These are phyloP conservation scores for Arachis stenosperma DNA, from an alignment of 306 rosid species.

Conservation along the genomic window DNA sequence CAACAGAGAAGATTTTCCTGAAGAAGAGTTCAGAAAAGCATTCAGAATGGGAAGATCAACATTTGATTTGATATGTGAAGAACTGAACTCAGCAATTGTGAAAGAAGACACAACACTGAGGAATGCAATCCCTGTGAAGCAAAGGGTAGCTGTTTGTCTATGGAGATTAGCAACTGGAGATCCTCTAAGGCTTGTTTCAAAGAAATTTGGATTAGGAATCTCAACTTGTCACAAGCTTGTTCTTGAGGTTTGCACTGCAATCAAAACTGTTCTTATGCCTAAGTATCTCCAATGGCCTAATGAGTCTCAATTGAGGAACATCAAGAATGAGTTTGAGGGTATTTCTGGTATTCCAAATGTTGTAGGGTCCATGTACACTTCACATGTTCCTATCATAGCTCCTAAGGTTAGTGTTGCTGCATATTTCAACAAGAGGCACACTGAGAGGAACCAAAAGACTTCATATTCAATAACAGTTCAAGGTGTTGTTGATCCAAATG, in stretches of 20 bases:
- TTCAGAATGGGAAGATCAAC: slow-evolving; percentile 86
- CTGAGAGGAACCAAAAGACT: slow-evolving; percentile 90
- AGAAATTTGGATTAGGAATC: slow-evolving; percentile 82
- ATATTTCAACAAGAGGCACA: slow-evolving; percentile 83
- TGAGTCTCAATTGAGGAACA: slow-evolving; percentile 44
- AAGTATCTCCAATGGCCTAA: slow-evolving; percentile 91
- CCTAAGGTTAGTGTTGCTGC: slow-evolving; percentile 90
- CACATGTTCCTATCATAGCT: slow-evolving; percentile 92
- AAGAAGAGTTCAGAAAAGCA: slow-evolving; percentile 76
- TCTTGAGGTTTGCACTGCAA: slow-evolving; percentile 90
- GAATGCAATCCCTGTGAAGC: slow-evolving; percentile 85
- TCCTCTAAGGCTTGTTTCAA: slow-evolving; percentile 84
- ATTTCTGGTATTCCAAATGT: slow-evolving; percentile 85
- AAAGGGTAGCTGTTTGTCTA: slow-evolving; percentile 86
- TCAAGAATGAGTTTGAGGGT: slow-evolving; percentile 66
- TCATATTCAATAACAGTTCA: slow-evolving; percentile 91
- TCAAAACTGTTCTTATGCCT: slow-evolving; percentile 79
- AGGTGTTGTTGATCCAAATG: slow-evolving; percentile 82
- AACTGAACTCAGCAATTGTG: slow-evolving; percentile 79
- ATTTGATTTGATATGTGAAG: slow-evolving; percentile 79
- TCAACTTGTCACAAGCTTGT: slow-evolving; percentile 94
- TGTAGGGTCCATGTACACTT: slow-evolving; percentile 88
- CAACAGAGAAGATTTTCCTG: slow-evolving; percentile 79
- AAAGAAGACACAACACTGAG: slow-evolving; percentile 84
- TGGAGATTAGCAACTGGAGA: slow-evolving; percentile 98